phyloP scores from a whole-genome alignment of 163 green algal genomes.

The Scenedesmus sp. region DNA sequence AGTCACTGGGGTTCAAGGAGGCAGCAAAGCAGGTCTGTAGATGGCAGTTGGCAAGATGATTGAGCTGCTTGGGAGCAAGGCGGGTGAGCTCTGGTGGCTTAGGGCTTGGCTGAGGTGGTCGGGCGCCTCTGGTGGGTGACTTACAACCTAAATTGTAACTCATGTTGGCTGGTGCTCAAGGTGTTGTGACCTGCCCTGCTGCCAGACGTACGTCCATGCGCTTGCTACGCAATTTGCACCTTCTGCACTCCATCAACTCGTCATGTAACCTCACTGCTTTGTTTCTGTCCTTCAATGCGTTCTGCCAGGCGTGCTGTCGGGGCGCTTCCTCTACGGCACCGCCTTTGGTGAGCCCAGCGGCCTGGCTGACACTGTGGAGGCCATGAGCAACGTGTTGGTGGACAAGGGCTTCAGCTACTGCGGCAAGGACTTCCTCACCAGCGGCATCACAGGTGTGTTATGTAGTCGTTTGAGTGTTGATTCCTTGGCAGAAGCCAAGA shows the following conservation, averaged over 20 bases:
- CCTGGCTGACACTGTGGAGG: conserved; percentile 83
- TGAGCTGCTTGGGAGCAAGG: conserved; percentile 96
- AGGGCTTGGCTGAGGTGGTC: too few species aligned
- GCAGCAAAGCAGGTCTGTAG: too few species aligned
- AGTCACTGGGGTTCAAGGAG: too few species aligned
- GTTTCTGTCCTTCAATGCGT: background rate
- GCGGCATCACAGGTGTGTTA: conserved; percentile 87
- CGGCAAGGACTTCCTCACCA: conserved; percentile 97
- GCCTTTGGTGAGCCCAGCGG: conserved; percentile 92
- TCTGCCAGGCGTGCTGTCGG: conserved; percentile 65
- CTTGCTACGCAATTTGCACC: background rate
- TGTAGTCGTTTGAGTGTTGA: background rate
- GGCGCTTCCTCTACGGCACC: conserved; percentile 91
- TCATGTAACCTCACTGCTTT: background rate
- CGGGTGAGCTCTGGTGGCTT: conserved; percentile 34
- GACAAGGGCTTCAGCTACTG: conserved; percentile 94
- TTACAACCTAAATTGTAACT: too few species aligned
- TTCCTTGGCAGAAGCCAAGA: background rate
- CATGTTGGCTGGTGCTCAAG: background rate
- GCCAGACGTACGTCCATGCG: background rate
- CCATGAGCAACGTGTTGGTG: conserved; percentile 85
- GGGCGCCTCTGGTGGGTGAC: too few species aligned
- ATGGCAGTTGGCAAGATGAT: conserved; percentile 99
- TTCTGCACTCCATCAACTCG: too few species aligned
- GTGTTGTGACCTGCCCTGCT: too few species aligned